Evolutionary conservation across 1,139 yeast genomes (phyloP).

Genomic region (Pichia cactophila): DNA sequence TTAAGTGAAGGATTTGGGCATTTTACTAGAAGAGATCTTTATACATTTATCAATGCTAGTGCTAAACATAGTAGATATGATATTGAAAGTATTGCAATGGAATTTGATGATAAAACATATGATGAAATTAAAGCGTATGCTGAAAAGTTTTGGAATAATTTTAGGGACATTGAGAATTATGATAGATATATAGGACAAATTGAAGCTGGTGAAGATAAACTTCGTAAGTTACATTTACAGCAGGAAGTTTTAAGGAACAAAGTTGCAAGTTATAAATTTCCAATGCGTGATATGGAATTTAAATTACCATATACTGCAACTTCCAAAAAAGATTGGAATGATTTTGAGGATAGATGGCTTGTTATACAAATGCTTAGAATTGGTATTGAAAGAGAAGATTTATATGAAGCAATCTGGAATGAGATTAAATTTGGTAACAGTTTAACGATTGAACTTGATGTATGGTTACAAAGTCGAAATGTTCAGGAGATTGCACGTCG

Average conservation of each 20-base stretch:
- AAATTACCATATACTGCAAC: slow-evolving; percentile 38
- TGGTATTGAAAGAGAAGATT: slow-evolving; percentile 60
- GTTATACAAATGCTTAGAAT: slow-evolving; percentile 55
- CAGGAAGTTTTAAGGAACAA: slow-evolving; percentile 63
- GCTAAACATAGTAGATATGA: slow-evolving; percentile 66
- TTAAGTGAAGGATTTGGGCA: slow-evolving; percentile 51
- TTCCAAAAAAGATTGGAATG: slow-evolving; percentile 42
- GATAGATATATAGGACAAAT: slow-evolving; percentile 61
- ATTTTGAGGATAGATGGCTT: slow-evolving; percentile 68
- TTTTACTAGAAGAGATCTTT: slow-evolving; percentile 71
- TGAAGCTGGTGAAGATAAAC: slow-evolving; percentile 71
- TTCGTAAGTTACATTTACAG: slow-evolving; percentile 46
- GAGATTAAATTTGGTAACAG: slow-evolving; percentile 50
- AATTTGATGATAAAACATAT: slow-evolving; percentile 56
- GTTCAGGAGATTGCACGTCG: slow-evolving; percentile 60
- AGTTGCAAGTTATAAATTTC: slow-evolving; percentile 46
- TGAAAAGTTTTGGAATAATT: slow-evolving; percentile 57
- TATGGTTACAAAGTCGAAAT: slow-evolving; percentile 62
- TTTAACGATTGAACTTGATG: slow-evolving; percentile 48
- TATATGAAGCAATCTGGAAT: slow-evolving; percentile 56
- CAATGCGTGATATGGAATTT: slow-evolving; percentile 56
- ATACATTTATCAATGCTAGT: slow-evolving; percentile 52
- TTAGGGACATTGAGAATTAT: slow-evolving; percentile 61
- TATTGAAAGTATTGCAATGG: slow-evolving; percentile 50
- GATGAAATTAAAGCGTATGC: slow-evolving; percentile 67